phyloP scores from a whole-genome alignment of 495 filamentous ascomycete species.

The Aspergillus avenaceus region DNA sequence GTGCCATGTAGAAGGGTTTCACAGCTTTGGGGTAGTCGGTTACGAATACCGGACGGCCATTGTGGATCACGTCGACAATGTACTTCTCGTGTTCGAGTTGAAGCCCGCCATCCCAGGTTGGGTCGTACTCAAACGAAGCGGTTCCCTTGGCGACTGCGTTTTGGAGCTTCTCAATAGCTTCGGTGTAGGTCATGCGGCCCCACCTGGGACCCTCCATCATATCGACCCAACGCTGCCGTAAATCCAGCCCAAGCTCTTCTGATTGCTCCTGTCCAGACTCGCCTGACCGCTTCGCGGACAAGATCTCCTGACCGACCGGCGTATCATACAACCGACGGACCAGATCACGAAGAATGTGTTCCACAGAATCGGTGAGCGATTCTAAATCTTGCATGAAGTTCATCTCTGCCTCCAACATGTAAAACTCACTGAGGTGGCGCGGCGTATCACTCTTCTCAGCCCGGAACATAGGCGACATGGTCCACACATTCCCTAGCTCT shows the following conservation, averaged over 20 bases:
- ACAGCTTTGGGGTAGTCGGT: constrained; percentile 82
- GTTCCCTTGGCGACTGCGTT: constrained; percentile 47
- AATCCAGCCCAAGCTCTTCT: constrained; percentile 33
- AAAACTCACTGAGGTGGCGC: constrained; percentile 94
- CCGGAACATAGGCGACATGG: constrained; percentile 87
- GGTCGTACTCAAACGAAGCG: constrained; percentile 58
- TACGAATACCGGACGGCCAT: constrained; percentile 77
- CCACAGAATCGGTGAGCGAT: constrained; percentile 71
- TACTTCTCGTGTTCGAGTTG: constrained; percentile 92
- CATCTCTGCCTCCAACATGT: constrained; percentile 94
- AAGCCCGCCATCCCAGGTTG: constrained; percentile 69
- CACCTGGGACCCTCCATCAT: constrained; percentile 56
- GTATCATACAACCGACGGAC: constrained; percentile 51
- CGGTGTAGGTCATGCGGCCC: constrained; percentile 81
- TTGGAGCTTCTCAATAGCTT: constrained; percentile 67
- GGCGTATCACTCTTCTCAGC: constrained; percentile 93
- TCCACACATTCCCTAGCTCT: constrained; percentile 87
- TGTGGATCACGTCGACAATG: constrained; percentile 68
- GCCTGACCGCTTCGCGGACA: constrained; percentile 36
- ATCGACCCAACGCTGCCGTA: constrained; percentile 67
- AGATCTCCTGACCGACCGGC: constrained; percentile 59
- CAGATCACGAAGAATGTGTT: constrained; percentile 67
- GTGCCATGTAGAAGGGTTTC: constrained; percentile 97
- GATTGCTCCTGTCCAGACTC: constrained; percentile 32
- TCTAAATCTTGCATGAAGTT: constrained; percentile 68